Evolutionary conservation across 805 yeast species (phyloP), one percentile per base, ranked within the genome.

Genomic region (Candida ipomoeae): DNA sequence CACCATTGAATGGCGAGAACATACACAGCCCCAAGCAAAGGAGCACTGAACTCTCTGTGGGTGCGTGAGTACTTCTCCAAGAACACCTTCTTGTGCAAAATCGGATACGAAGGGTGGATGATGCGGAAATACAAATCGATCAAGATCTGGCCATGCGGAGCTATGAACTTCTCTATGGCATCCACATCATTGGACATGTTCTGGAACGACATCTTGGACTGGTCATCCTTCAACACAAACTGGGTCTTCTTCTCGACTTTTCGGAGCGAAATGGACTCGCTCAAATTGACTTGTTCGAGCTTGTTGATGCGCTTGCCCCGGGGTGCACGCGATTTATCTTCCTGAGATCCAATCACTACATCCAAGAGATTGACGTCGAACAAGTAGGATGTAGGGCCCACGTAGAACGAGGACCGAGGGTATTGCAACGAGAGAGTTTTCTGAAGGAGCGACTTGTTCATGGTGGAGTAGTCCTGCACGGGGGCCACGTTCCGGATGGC

Each of bases 1-100:
- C 97, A 91, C 95, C 96, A 89, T 63, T 89, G 92, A 40, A 88
- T 78, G 0, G 97, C 96, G 51, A 91, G 70, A 8, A 87, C 82
- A 63, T 92, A 92, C 1, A 92, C 96, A 0, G 96, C 87, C 0
- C 97, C 97, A 43, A 92, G 70, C 45, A 92, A 68, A 0, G 97
- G 96, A 0, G 97, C 96, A 48, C 94, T 83, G 59, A 92, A 83
- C 66, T 92, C 98, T 43, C 96, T 78, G 64, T 89, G 95, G 0
- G 97, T 89, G 49, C 98, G 73, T 1, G 91, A 74, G 64, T 91
- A 92, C 64, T 92, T 92, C 60, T 92, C 98, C 54, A 92, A 63
- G 59, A 92, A 94, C 6, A 92, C 97, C 59, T 86, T 83, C 62
- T 90, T 92, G 67, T 94, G 97, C 46, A 92, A 68, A 10, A 92